Base-by-base conservation (phyloP, 164 flowering plant genomes). In the Vitis rupestris region DNA sequence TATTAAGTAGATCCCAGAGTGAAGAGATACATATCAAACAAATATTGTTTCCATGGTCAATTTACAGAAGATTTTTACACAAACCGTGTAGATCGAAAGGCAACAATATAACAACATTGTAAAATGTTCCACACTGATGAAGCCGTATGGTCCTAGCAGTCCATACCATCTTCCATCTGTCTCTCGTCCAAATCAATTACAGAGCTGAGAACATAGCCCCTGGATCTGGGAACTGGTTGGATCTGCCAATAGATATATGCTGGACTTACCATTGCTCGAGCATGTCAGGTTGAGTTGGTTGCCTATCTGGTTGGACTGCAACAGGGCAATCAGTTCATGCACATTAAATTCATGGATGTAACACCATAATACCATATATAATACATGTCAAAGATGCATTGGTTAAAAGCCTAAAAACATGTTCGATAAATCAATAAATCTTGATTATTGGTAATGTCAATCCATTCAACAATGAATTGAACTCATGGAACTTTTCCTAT, bases 261-360 rank as follows among this genome's bases (percentile, higher is more conserved):
- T 60, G 47, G 70, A 74, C 66, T 66, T 87, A 15, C 92, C 89
- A 68, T 59, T 87, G 79, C 75, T 81, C 55, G 84, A 76, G 82
- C 99, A 95, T 0, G 94, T 88, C 72, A 93, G 51, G 54, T 77
- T 88, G 63, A 85, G 75, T 72, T 87, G 86, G 75, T 78, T 87
- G 52, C 85, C 90, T 0, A 23, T 60, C 76, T 91, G 89, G 63
- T 51, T 71, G 0, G 90, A 76, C 97, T 92, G 97, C 90, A 90
- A 74, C 23, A 37, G 29, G 6, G n/a, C 31, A 12, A 6, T 27
- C 50, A 60, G 29, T 62, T 16, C n/a, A 48, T 23, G 58, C 15
- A 65, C 44, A 27, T 31, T 9, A 47, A 50, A 49, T 23, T 56
- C 44, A 50, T 48, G 51, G 8, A 19, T 23, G 19, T 9, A 50